Evolutionary conservation across 371 early-diverging fungal genomes (phyloP).

Genomic region (Mortierella sp.): DNA sequence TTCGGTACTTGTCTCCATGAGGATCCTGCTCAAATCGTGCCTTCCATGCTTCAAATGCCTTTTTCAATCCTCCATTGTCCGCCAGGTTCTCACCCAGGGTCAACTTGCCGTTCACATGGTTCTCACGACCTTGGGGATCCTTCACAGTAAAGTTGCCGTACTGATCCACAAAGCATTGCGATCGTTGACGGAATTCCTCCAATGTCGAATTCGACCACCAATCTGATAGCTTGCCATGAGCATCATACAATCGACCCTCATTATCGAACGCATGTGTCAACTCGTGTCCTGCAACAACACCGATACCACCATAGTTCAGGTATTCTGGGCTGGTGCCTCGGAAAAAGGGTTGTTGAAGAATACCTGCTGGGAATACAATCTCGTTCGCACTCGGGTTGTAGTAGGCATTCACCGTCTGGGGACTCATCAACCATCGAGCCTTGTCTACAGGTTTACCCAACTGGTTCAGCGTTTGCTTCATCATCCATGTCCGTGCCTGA

Average conservation of each 20-base stretch:
- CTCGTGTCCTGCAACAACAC: constrained; percentile 72
- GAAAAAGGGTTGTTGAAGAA: constrained; percentile 67
- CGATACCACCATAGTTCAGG: constrained; percentile 71
- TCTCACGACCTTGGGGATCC: constrained; percentile 55
- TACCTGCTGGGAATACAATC: constrained; percentile 76
- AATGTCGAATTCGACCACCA: constrained; percentile 77
- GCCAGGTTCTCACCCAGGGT: constrained; percentile 81
- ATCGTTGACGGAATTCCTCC: constrained; percentile 58
- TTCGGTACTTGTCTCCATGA: constrained; percentile 52
- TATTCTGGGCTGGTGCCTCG: constrained; percentile 58
- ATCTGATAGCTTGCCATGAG: constrained; percentile 53
- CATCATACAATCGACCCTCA: constrained; percentile 66
- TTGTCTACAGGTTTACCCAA: constrained; percentile 60
- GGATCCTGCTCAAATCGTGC: constrained; percentile 38
- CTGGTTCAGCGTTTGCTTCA: constrained; percentile 17
- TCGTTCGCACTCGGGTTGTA: constrained; percentile 65
- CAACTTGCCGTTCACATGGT: constrained; percentile 64
- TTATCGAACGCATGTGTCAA: constrained; percentile 64
- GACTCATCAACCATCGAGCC: constrained; percentile 64
- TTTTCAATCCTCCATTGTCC: constrained; percentile 55
- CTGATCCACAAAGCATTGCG: constrained; percentile 72
- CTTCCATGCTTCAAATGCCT: constrained; percentile 58
- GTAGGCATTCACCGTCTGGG: constrained; percentile 74
- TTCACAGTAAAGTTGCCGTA: constrained; percentile 66
- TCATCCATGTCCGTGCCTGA: constrained; percentile 46